These are phyloP conservation scores for Crassisporium funariophilum DNA, from an alignment of 768 basidiomycete species.

Conservation along the genomic window DNA sequence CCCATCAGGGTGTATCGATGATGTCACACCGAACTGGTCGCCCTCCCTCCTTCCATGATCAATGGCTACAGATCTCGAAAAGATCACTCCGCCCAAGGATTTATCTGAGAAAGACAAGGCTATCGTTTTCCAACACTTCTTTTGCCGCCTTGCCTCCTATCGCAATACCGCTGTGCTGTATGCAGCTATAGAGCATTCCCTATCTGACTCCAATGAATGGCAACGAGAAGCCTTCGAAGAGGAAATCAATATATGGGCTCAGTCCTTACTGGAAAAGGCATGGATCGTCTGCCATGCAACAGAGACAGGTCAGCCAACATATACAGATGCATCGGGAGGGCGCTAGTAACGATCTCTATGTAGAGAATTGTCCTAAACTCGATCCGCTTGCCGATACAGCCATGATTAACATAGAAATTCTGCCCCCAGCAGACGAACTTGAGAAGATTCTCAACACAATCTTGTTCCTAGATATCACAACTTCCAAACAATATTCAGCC, in stretches of 20 bases:
- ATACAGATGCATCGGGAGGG: neutral
- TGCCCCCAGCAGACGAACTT: slow-evolving; percentile 41
- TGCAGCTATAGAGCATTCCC: slow-evolving; percentile 34
- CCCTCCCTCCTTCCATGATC: too few species aligned
- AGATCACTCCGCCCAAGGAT: slow-evolving; percentile 40
- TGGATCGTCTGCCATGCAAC: slow-evolving; percentile 44
- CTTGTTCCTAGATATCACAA: slow-evolving; percentile 52
- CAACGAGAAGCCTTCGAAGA: slow-evolving; percentile 28
- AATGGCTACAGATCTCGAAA: slow-evolving; percentile 23
- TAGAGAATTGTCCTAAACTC: slow-evolving; percentile 44
- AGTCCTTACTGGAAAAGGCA: slow-evolving; percentile 41
- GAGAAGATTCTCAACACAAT: slow-evolving; percentile 49
- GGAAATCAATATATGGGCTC: slow-evolving; percentile 47
- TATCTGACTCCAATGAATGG: slow-evolving; percentile 6
- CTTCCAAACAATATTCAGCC: slow-evolving; percentile 50
- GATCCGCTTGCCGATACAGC: slow-evolving; percentile 49
- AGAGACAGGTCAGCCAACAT: slow-evolving; percentile 12
- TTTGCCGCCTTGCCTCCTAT: slow-evolving; percentile 45
- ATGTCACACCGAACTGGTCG: too few species aligned
- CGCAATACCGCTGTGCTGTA: slow-evolving; percentile 46
- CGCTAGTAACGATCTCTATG: neutral
- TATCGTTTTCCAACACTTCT: slow-evolving; percentile 45
- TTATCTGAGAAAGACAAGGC: slow-evolving; percentile 35
- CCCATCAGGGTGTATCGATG: too few species aligned
- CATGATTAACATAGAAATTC: slow-evolving; percentile 34